A percentile compares a stretch with the other conserved stretches of the same genome.
Conservation (phyloP, 1,284 basidiomycete species). For the Ustilago shanxiensis region DNA sequence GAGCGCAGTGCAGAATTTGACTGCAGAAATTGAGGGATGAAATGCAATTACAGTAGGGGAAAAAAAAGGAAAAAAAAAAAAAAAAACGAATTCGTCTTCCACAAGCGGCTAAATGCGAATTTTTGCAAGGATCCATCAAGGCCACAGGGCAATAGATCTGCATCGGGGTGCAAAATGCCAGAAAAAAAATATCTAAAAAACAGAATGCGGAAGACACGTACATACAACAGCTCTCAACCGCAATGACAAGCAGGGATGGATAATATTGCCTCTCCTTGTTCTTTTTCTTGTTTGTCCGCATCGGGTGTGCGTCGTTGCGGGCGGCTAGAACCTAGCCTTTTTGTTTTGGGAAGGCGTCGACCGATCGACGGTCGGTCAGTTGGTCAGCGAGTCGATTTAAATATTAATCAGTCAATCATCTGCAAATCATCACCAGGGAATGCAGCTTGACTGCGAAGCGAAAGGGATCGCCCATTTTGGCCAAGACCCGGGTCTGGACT, state of each 20-base stretch:
- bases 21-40: neutral
- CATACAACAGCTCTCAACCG: too few relatives aligned
- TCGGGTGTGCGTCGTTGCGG: slow-evolving; percentile 2
- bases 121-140: neutral
- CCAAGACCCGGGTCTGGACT: neutral
- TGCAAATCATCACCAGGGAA: neutral
- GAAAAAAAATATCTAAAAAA: neutral
- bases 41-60: neutral
- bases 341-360: slow-evolving; percentile 3
- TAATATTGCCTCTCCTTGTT: neutral
- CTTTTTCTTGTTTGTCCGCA: slow-evolving; percentile 9
- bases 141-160: slow-evolving; percentile 2
- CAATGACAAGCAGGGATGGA: too few relatives aligned
- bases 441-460: neutral
- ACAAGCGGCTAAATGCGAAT: slow-evolving; percentile 16
- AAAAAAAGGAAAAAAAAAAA: neutral
- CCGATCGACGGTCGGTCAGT: slow-evolving; percentile 3
- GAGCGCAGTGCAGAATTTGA: slow-evolving; percentile 5
- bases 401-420: neutral
- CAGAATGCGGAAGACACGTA: slow-evolving; percentile 6
- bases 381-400: neutral
- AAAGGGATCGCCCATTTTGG: neutral
- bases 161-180: slow-evolving; percentile 14
- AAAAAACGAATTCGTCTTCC: slow-evolving; percentile 5
- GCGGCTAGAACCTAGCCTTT: neutral